A percentile compares a stretch with the other conserved stretches of the same genome.
These are phyloP conservation scores for Clavulina sp. DNA, from an alignment of 768 basidiomycete species.

Conservation along the genomic window DNA sequence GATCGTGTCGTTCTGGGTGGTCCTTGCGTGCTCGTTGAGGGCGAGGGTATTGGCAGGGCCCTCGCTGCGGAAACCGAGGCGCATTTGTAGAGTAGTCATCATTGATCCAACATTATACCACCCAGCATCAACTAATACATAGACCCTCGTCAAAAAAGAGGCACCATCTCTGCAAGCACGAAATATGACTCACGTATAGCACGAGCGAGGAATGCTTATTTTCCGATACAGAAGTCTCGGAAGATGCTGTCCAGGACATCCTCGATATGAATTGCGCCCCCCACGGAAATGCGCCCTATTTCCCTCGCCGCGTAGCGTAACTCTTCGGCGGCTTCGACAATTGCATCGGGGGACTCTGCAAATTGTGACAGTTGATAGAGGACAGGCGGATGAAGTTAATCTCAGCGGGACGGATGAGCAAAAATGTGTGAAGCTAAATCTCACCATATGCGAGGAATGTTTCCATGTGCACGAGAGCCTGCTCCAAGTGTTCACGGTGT, in stretches of 20 bases:
- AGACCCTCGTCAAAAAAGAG: too few species aligned
- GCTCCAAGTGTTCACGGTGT: conserved; percentile 60
- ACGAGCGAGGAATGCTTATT: too few species aligned
- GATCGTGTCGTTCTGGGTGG: conserved; percentile 66
- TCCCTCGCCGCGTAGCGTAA: conserved; percentile 70
- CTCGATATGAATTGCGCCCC: conserved; percentile 63
- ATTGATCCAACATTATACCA: too few species aligned
- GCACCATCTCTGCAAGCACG: too few species aligned
- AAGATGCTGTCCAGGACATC: conserved; percentile 74
- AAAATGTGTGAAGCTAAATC: too few species aligned
- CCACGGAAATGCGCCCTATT: conserved; percentile 49
- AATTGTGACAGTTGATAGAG: background rate
- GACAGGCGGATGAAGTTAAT: too few species aligned
- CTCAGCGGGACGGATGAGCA: too few species aligned
- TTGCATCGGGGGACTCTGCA: conserved; percentile 40
- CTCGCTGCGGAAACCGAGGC: too few species aligned
- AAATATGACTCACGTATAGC: too few species aligned
- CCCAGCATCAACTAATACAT: too few species aligned
- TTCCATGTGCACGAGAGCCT: conserved; percentile 40
- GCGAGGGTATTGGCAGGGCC: conserved; percentile 34
- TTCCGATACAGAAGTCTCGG: conserved; percentile 78
- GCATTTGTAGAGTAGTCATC: too few species aligned
- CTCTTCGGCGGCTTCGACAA: conserved; percentile 75
- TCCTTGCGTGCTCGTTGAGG: conserved; percentile 64
- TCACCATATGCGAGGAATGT: conserved; percentile 36